These are phyloP conservation scores for Termitomyces sp. DNA, from an alignment of 768 basidiomycete species.

Conservation along the genomic window DNA sequence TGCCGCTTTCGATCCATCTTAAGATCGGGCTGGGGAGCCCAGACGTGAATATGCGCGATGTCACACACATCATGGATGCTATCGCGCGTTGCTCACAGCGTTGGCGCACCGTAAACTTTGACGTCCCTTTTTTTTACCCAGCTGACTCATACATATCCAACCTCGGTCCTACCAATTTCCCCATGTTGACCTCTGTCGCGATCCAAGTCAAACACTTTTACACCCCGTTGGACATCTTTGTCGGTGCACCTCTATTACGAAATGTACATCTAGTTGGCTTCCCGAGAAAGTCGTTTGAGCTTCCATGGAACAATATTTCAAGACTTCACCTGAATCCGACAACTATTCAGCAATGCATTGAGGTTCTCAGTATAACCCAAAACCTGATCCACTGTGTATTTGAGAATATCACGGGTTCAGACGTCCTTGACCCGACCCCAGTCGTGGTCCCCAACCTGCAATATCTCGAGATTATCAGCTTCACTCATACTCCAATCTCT, in stretches of 20 bases:
- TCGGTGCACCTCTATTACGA: constrained; percentile 10
- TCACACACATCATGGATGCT: constrained; percentile 14
- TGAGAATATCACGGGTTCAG: constrained; percentile 16
- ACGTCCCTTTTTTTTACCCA: constrained; percentile 15
- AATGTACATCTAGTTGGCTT: constrained; percentile 13
- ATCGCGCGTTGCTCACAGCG: constrained; percentile 13
- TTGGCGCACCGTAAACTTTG: constrained; percentile 13
- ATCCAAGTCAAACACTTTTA: constrained; percentile 3
- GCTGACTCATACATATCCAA: constrained; percentile 9
- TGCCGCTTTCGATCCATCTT: constrained; percentile 15
- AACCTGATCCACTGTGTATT: constrained; percentile 16
- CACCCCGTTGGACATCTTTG: constrained; percentile 11
- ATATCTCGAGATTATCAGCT: constrained; percentile 14
- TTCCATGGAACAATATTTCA: constrained; percentile 14
- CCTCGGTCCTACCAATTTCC: constrained; percentile 8
- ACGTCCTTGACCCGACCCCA: constrained; percentile 16
- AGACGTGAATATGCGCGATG: constrained; percentile 2
- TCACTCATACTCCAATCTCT: constrained; percentile 14
- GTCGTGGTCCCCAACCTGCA: constrained; percentile 11
- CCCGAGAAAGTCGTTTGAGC: constrained; percentile 7
- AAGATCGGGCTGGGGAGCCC: neutral
- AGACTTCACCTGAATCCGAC: constrained; percentile 15
- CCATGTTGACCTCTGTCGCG: constrained; percentile 8
- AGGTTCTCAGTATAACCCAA: constrained; percentile 9
- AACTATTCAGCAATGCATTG: constrained; percentile 15